These are phyloP conservation scores for Neolentinus lepideus DNA, from an alignment of 1,284 basidiomycete genomes.

Conservation along the genomic window DNA sequence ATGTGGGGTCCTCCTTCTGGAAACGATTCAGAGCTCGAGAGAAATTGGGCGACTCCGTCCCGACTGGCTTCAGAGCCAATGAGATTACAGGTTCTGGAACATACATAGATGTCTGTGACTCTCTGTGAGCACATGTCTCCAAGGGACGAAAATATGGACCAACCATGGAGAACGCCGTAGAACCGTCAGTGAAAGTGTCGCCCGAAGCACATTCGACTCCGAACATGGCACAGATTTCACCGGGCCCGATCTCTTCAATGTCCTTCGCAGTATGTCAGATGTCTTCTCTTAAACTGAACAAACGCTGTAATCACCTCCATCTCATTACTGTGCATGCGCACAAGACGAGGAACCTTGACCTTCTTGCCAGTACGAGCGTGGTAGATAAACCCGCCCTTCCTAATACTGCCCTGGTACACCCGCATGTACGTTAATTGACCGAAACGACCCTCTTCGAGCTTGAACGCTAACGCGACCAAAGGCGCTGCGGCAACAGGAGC, in stretches of 20 bases:
- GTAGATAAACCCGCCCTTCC: conserved; percentile 81
- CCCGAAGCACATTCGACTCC: conserved; percentile 98
- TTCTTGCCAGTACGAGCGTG: conserved; percentile 96
- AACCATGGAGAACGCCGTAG: conserved; percentile 85
- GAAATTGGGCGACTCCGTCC: conserved; percentile 92
- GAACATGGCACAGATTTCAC: conserved; percentile 99
- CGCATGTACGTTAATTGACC: conserved; percentile 99
- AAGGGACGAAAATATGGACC: conserved; percentile 15
- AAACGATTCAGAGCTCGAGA: conserved; percentile 96
- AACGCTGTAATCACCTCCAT: conserved; percentile 71
- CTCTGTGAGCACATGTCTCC: not conserved
- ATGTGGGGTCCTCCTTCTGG: conserved; percentile 99
- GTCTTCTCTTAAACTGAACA: not conserved
- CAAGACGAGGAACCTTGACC: conserved; percentile 96
- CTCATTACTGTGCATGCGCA: conserved; percentile 98
- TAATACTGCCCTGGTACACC: conserved; percentile 95
- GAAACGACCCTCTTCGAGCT: conserved; percentile 96
- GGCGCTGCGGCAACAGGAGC: conserved; percentile 80
- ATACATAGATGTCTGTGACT: conserved; percentile 88
- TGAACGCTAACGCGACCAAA: conserved; percentile 94
- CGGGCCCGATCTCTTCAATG: conserved; percentile 91
- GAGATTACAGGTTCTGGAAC: conserved; percentile 99
- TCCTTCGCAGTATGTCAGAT: conserved; percentile 44
- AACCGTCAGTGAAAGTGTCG: conserved; percentile 96
- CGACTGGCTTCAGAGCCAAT: conserved; percentile 87